Base-by-base conservation (phyloP, 441 rosid genomes). In the Mallotus japonicus region DNA sequence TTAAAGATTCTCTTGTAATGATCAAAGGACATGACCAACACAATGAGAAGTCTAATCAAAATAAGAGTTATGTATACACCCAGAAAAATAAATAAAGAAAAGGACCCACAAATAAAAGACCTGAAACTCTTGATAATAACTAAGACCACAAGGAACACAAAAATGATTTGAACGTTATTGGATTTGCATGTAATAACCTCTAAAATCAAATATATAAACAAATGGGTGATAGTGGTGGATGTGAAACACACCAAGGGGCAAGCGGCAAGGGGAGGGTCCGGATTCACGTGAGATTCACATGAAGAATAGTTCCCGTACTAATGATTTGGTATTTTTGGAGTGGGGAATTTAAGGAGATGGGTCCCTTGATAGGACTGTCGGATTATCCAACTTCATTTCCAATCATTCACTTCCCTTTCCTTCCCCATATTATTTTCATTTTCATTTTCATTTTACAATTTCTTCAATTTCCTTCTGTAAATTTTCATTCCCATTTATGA, bases 271-370 rank as follows among this genome's bases (percentile, higher is more conserved):
- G 0, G 54, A 19, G 83, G 86, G 88, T 72, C 82, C 85, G 14
- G 12, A 28, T 83, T 80, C 97, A 89, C 90, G 95, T 87, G 95
- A 82, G 65, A 17, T 15, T 83, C 97, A 91, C 95, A 83, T 89
- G 92, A 80, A 34, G 15, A 22, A 40, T n/a, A 17, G 47, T 50
- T 61, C 65, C 50, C 78, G 67, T 73, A 76, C 79, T 76, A 47
- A 16, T 10, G 14, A 8, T 42, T 65, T 65, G 69, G 56, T 34
- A 0, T n/a, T 64, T 47, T n/a, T 46, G 46, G 20, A 9, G 6
- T 28, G 5, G 4, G 0, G 9, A 19, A 24, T 11, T 28, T 67
- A 11, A 20, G 24, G 22, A 16, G 10, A 20, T 1, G 65, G 67
- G 67, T 47, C 70, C 72, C 66, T 9, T 71, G 60, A 67, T 32